Evolutionary conservation across 202 grass and related monocot species (phyloP).

Genomic region (Hordeum pubiflorum): DNA sequence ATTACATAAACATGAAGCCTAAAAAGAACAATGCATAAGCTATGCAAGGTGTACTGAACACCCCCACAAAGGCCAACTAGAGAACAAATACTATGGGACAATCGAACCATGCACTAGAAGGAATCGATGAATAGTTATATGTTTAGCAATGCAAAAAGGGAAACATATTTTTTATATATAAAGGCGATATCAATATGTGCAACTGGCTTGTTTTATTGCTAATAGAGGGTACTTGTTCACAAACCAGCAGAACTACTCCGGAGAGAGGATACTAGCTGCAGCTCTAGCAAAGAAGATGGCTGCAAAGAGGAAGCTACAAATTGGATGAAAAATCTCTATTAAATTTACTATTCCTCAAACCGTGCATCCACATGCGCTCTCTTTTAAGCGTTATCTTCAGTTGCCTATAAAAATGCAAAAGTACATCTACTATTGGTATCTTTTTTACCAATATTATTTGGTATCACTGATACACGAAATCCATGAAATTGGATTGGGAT

Average conservation of each 20-base stretch:
- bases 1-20: neutral
- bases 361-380: too few relatives aligned
- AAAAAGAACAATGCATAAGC: neutral
- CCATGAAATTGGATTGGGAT: too few relatives aligned
- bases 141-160: too few relatives aligned
- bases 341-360: too few relatives aligned
- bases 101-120: too few relatives aligned
- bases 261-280: neutral
- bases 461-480: too few relatives aligned
- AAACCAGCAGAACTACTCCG: neutral
- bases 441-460: too few relatives aligned
- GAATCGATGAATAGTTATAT: too few relatives aligned
- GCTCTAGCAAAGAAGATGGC: neutral
- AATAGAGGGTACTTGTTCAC: neutral
- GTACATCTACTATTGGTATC: too few relatives aligned
- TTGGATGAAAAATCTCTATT: neutral
- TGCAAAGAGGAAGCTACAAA: neutral
- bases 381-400: too few relatives aligned
- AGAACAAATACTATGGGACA: neutral
- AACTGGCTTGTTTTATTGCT: neutral
- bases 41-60: neutral
- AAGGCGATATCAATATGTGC: neutral
- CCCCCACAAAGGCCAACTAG: neutral
- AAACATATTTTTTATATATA: neutral
- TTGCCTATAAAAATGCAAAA: too few relatives aligned